These are phyloP conservation scores for Colletotrichum abscissum DNA, from an alignment of 2,329 filamentous ascomycete genomes.

Conservation along the genomic window DNA sequence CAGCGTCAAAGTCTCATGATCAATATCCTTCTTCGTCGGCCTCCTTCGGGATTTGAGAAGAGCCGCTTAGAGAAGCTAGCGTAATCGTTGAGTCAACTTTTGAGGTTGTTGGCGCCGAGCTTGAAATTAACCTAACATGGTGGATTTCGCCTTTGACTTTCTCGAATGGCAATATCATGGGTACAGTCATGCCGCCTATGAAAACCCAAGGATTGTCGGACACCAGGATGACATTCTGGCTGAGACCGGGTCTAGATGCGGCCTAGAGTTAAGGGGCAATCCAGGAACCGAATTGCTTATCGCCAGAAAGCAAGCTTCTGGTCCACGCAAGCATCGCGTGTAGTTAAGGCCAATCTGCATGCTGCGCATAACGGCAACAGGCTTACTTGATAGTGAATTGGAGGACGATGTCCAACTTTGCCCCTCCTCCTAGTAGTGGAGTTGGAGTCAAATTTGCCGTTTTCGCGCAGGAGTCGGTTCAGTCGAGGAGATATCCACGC, in stretches of 20 bases:
- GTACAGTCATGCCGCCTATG: not conserved
- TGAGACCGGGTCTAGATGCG: not conserved
- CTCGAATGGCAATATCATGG: not conserved
- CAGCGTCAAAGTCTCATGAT: not conserved
- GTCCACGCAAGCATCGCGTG: constrained; percentile 7
- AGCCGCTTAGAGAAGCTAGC: not conserved
- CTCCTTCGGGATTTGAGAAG: not conserved
- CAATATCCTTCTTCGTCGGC: not conserved
- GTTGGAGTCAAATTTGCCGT: not conserved
- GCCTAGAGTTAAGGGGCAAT: not conserved
- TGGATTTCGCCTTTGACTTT: not conserved
- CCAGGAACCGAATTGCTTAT: not conserved
- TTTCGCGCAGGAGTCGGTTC: not conserved
- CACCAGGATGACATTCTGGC: not conserved
- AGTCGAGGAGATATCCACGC: too few relatives aligned
- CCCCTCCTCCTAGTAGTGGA: not conserved
- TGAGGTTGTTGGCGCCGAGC: not conserved
- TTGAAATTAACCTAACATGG: not conserved
- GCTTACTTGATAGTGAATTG: not conserved
- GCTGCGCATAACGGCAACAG: constrained; percentile 1
- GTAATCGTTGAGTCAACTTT: constrained; percentile 15
- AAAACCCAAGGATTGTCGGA: not conserved
- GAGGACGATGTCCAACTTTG: not conserved
- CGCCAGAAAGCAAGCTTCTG: not conserved
- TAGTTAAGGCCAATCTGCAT: not conserved